Percentiles rank a stretch among this genome's conserved stretches.
phyloP scores from a whole-genome alignment of 139 green algal species.

The Chlorokybus atmophyticus region DNA sequence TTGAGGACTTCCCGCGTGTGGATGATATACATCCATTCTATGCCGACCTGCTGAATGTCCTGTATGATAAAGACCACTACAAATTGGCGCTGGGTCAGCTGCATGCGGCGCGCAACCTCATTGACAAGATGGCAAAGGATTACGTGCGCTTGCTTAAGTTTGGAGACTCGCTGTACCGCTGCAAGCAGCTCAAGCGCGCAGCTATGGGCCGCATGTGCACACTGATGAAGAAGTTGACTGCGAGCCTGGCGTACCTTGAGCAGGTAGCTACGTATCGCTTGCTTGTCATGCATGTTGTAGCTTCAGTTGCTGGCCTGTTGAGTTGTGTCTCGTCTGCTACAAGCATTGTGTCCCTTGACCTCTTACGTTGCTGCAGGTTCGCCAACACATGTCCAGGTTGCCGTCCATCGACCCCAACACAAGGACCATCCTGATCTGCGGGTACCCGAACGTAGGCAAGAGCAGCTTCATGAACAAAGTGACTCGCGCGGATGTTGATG shows the following conservation, averaged over 20 bases:
- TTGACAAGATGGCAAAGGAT: conserved; percentile 88
- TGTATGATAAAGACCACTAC: conserved; percentile 99
- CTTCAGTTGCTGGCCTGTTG: too few species aligned
- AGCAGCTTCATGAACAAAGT: conserved; percentile 92
- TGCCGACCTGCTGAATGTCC: conserved; percentile 92
- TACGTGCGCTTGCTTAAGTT: conserved; percentile 98
- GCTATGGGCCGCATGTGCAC: conserved; percentile 98
- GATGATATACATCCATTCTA: conserved; percentile 99
- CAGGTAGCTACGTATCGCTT: too few species aligned
- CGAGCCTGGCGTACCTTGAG: conserved; percentile 88
- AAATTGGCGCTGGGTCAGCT: conserved; percentile 97
- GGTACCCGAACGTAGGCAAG: conserved; percentile 99
- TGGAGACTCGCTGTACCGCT: conserved; percentile 94
- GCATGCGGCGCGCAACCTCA: conserved; percentile 78
- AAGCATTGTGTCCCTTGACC: too few species aligned
- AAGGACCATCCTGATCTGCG: conserved; percentile 87
- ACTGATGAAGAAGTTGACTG: conserved; percentile 90
- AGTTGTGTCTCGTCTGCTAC: too few species aligned
- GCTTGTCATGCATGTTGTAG: too few species aligned
- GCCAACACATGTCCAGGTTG: conserved; percentile 95
- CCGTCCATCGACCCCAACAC: conserved; percentile 96
- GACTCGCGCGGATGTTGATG: conserved; percentile 93
- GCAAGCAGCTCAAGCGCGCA: conserved; percentile 95
- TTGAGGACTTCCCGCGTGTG: conserved; percentile 89
- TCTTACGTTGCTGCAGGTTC: conserved; percentile 47